Percentiles rank a stretch among this genome's conserved stretches.
Evolutionary conservation across 148 eudicot genomes (phyloP).

Genomic region (Spergularia bocconei): DNA sequence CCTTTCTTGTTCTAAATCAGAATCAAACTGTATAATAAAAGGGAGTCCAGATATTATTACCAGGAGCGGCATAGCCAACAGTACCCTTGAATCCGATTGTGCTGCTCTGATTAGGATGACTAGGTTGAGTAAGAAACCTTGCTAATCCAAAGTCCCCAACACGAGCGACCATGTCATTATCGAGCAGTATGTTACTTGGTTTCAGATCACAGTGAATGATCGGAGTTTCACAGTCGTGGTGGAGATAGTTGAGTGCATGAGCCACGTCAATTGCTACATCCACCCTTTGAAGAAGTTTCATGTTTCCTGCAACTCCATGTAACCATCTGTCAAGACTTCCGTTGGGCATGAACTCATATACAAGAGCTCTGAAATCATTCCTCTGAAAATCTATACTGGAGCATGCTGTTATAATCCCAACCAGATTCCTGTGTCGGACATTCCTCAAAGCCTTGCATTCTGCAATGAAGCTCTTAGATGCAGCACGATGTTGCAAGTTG

Average conservation of each 20-base stretch:
- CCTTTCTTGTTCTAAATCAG: background rate
- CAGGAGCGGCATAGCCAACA: slow-evolving; percentile 13
- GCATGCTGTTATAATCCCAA: slow-evolving; percentile 33
- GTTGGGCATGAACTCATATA: slow-evolving; percentile 15
- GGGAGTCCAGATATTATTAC: background rate
- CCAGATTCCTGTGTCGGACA: slow-evolving; percentile 30
- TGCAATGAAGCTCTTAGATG: slow-evolving; percentile 33
- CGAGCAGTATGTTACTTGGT: slow-evolving; percentile 33
- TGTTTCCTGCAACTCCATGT: slow-evolving; percentile 1
- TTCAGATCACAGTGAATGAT: slow-evolving; percentile 36
- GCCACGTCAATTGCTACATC: slow-evolving; percentile 26
- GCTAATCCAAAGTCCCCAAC: slow-evolving; percentile 17
- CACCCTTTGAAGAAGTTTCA: slow-evolving; percentile 22
- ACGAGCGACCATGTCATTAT: slow-evolving; percentile 16
- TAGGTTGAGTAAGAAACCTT: slow-evolving; percentile 10
- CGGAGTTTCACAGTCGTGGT: slow-evolving; percentile 16
- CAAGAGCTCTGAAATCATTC: slow-evolving; percentile 22
- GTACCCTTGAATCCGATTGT: slow-evolving; percentile 3
- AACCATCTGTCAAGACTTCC: slow-evolving; percentile 16
- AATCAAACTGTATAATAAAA: background rate
- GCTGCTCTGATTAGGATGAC: slow-evolving; percentile 20
- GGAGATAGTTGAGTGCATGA: slow-evolving; percentile 34
- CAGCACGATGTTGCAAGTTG: slow-evolving; percentile 28
- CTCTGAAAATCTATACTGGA: slow-evolving; percentile 30
- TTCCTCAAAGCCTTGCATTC: slow-evolving; percentile 34